Evolutionary conservation across 345 rosid species (phyloP).

Genomic region (Citrus reticulata): DNA sequence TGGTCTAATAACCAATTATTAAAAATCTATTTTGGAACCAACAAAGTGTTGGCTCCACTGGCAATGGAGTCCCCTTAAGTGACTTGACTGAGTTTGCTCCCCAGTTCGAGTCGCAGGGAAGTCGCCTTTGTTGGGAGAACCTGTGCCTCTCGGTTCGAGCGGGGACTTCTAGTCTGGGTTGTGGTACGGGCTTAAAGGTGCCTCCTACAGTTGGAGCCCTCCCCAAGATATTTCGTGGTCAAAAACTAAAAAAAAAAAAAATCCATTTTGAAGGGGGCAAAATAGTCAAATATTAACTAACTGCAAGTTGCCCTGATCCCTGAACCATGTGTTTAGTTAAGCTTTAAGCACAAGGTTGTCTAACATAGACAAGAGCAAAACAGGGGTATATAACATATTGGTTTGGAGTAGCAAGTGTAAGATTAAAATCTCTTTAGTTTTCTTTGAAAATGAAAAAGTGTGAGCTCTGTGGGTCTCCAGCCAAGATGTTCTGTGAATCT

Average conservation of each 20-base stretch:
- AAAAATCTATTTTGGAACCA: neutral
- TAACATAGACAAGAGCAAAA: slow-evolving; percentile 11
- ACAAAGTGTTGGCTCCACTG: too few relatives aligned
- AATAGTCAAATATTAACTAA: slow-evolving; percentile 3
- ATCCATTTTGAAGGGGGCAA: neutral
- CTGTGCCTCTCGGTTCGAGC: too few relatives aligned
- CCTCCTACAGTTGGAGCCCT: too few relatives aligned
- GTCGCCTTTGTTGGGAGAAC: too few relatives aligned
- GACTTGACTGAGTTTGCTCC: too few relatives aligned
- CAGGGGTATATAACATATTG: neutral
- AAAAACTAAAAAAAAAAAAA: too few relatives aligned
- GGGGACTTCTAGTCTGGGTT: too few relatives aligned
- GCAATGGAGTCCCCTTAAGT: too few relatives aligned
- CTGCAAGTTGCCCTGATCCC: slow-evolving; percentile 22
- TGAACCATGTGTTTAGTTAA: slow-evolving; percentile 18
- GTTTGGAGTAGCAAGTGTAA: too few relatives aligned
- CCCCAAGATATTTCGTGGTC: too few relatives aligned
- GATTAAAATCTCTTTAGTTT: neutral
- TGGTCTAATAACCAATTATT: neutral
- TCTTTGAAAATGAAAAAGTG: slow-evolving; percentile 33
- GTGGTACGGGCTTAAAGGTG: too few relatives aligned
- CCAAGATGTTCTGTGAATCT: slow-evolving; percentile 46
- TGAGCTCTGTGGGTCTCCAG: slow-evolving; percentile 47
- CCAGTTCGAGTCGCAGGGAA: too few relatives aligned
- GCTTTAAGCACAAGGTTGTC: neutral